These are phyloP conservation scores for Podila minutissima DNA, from an alignment of 192 early-diverging fungal genomes.

Conservation along the genomic window DNA sequence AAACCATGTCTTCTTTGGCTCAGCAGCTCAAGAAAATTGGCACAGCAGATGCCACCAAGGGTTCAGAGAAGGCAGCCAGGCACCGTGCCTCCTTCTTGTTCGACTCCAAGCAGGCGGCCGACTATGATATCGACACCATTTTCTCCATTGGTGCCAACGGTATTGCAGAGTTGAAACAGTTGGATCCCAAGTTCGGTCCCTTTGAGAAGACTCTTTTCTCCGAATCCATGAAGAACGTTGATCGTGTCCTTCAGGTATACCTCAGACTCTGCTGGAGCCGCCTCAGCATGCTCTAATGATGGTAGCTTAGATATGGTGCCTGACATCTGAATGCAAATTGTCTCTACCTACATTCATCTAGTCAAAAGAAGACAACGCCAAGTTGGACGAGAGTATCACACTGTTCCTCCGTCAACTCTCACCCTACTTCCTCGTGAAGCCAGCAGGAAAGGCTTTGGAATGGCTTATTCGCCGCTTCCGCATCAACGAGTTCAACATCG, in stretches of 20 bases:
- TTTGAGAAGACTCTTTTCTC: conserved; percentile 86
- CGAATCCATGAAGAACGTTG: conserved; percentile 77
- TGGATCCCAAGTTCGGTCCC: conserved; percentile 69
- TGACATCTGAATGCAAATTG: too few species aligned
- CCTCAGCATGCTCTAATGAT: neutral
- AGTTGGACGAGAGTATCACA: conserved; percentile 80
- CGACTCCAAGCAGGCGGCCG: conserved; percentile 82
- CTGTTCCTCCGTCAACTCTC: conserved; percentile 82
- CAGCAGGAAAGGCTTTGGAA: conserved; percentile 90
- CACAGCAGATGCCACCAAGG: conserved; percentile 66
- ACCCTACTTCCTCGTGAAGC: conserved; percentile 85
- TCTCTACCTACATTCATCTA: conserved; percentile 22
- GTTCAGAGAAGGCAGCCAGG: conserved; percentile 64
- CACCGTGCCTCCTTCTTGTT: conserved; percentile 85
- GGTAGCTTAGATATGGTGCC: too few species aligned
- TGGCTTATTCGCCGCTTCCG: conserved; percentile 91
- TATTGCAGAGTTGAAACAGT: conserved; percentile 74
- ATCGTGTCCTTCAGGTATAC: conserved; percentile 74
- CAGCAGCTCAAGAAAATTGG: conserved; percentile 73
- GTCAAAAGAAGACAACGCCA: conserved; percentile 82
- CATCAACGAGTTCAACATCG: conserved; percentile 90
- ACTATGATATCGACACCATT: conserved; percentile 89
- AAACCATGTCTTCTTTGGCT: conserved; percentile 68
- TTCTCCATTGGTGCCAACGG: conserved; percentile 86
- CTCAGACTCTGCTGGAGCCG: too few species aligned